Evolutionary conservation across 2,329 filamentous ascomycete genomes (phyloP), one percentile per base, ranked within the genome.

Genomic region (Ophiocordyceps camponoti-floridani): DNA sequence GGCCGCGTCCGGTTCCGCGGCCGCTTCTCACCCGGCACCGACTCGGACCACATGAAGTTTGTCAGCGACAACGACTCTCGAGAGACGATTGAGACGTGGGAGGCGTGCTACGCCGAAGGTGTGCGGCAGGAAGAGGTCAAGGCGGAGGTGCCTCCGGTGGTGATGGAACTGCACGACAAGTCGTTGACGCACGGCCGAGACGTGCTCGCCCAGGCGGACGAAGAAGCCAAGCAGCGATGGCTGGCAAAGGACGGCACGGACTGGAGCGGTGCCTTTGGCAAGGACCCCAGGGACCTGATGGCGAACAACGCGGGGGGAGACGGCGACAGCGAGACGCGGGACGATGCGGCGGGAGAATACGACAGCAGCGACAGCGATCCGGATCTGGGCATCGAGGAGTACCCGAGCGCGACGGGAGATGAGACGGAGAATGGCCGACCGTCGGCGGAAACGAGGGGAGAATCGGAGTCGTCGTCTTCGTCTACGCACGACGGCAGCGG

Each of bases 81-180:
- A 30, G 91, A 96, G 66, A 95, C 88, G 0, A 94, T 85, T 50
- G 89, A 96, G 64, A 84, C 82, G 0, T 96, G 88, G 86, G 87
- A 95, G 60, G 84, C 87, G 0, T 95, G 89, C 58, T 76, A 82
- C 38, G 78, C 86, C 0, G 88, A 96, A 60, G 89, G 89, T 12
- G 84, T 94, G 0, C 77, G 91, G 2, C 63, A 70, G 13, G 73
- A 79, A 45, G 72, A 77, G 27, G 85, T 95, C 1, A 66, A 73
- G 10, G 72, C 78, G 23, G 82, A 93, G 54, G 68, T 94, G 0
- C 84, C 87, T 0, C 75, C 79, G 1, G 64, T 74, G 11, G 72
- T 89, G 0, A 76, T 83, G 58, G 72, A 81, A 53, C 67, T 94
- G 11, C 89, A 96, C 58, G 84, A 94, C 28, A 69, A 83, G 49